A percentile compares a stretch with the other conserved stretches of the same genome.
Conservation (phyloP, 306 rosid genomes). For the Sicyos edulis region DNA sequence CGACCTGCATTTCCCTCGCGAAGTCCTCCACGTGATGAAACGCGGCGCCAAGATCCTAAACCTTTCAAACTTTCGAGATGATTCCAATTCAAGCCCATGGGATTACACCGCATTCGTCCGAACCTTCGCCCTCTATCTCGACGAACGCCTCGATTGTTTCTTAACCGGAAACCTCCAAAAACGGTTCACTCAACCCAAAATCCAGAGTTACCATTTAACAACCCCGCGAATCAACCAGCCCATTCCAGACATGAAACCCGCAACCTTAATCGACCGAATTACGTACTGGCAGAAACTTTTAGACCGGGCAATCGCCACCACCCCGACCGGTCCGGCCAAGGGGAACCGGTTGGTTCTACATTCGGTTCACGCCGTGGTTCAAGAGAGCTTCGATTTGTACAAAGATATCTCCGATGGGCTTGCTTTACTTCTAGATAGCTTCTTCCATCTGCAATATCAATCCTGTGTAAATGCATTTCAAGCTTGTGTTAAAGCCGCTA, state of each 20-base stretch:
- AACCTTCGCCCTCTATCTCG: conserved; percentile 65
- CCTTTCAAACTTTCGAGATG: conserved; percentile 63
- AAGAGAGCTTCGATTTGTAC: conserved; percentile 71
- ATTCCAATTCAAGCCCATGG: conserved; percentile 68
- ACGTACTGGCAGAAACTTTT: conserved; percentile 58
- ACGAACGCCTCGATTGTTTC: conserved; percentile 70
- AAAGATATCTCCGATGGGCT: conserved; percentile 64
- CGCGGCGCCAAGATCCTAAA: conserved; percentile 67
- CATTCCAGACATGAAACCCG: conserved; percentile 60
- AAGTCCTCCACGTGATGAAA: conserved; percentile 68
- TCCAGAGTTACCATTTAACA: conserved; percentile 6
- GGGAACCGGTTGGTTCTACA: conserved; percentile 40
- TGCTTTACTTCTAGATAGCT: conserved; percentile 61
- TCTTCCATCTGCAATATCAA: conserved; percentile 50
- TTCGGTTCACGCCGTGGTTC: conserved; percentile 58
- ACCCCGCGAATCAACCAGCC: conserved; percentile 25
- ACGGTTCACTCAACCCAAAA: conserved; percentile 25
- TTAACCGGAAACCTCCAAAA: conserved; percentile 74
- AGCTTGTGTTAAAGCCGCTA: conserved; percentile 60
- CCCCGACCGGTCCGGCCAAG: conserved; percentile 57
- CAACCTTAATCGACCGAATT: conserved; percentile 49
- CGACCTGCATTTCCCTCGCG: conserved; percentile 69
- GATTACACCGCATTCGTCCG: conserved; percentile 68
- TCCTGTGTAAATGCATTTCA: conserved; percentile 55
- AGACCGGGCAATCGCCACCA: conserved; percentile 59